phyloP scores from a whole-genome alignment of 176 grass and related monocot species.

The Tuctoria greenei region DNA sequence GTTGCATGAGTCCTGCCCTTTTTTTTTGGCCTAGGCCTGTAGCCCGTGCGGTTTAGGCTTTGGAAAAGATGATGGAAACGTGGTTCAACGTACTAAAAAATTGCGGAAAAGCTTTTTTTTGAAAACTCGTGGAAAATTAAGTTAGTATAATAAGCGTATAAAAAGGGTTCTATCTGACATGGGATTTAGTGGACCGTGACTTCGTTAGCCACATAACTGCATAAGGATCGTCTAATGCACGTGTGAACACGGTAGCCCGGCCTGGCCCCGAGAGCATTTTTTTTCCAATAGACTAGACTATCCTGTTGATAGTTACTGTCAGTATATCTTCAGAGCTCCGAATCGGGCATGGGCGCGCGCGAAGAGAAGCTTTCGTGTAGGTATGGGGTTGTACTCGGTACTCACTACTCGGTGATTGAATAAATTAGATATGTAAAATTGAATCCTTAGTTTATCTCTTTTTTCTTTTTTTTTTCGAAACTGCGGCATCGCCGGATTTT shows the following conservation, averaged over 20 bases:
- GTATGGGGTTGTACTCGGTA: too few species aligned
- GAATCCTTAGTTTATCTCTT: too few species aligned
- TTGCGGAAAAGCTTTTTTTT: too few species aligned
- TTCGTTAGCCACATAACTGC: neutral
- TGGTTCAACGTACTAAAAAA: conserved; percentile 15
- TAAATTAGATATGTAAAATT: too few species aligned
- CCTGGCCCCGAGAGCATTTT: neutral
- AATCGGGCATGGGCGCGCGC: neutral
- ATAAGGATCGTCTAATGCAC: conserved; percentile 3
- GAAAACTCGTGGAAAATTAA: too few species aligned
- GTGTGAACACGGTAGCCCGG: conserved; percentile 7
- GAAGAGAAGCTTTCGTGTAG: too few species aligned
- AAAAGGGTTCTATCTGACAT: neutral
- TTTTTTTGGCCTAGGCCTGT: neutral
- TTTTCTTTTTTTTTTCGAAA: too few species aligned
- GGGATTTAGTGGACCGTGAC: neutral
- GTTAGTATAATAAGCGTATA: neutral
- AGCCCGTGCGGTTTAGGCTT: conserved; percentile 1
- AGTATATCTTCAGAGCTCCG: neutral
- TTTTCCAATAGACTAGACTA: neutral
- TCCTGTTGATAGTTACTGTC: neutral
- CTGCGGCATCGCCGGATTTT: too few species aligned
- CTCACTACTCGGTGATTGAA: too few species aligned
- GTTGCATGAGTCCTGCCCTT: conserved; percentile 1
- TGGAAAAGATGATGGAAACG: neutral